A percentile compares a stretch with the other conserved stretches of the same genome.
These are phyloP conservation scores for Sequoia sempervirens DNA, from an alignment of 75 land plant genomes.

Conservation along the genomic window DNA sequence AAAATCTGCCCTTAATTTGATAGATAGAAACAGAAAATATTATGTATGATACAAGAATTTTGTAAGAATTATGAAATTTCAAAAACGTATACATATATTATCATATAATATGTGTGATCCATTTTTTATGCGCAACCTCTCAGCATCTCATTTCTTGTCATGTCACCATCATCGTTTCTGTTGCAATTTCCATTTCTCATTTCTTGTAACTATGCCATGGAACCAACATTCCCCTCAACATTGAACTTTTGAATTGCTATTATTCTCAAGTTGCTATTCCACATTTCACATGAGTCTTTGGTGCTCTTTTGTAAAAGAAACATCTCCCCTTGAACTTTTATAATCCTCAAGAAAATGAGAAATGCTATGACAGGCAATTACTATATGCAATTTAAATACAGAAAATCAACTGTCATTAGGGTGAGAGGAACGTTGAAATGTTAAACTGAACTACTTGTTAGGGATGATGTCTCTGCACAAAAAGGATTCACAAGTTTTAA, in stretches of 20 bases:
- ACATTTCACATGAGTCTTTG: background rate
- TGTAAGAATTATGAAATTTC: no score
- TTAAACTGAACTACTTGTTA: background rate
- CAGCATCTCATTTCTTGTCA: no score
- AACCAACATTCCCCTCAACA: background rate
- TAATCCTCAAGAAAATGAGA: background rate
- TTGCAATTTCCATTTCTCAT: no score
- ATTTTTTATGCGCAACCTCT: no score
- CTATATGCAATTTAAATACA: background rate
- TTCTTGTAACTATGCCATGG: no score
- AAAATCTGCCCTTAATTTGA: no score
- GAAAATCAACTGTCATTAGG: background rate
- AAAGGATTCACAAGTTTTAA: background rate
- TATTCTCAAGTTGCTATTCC: background rate
- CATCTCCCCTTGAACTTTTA: background rate
- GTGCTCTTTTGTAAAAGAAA: background rate
- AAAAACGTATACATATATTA: no score
- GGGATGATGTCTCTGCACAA: background rate
- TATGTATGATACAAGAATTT: no score
- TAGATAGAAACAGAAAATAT: no score
- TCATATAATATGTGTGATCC: no score
- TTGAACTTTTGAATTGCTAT: background rate
- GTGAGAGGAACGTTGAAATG: background rate
- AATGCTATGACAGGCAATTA: background rate
- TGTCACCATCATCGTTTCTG: no score